Base-by-base conservation (phyloP, 108 stramenopile species). In the Skeletonema menzelii region DNA sequence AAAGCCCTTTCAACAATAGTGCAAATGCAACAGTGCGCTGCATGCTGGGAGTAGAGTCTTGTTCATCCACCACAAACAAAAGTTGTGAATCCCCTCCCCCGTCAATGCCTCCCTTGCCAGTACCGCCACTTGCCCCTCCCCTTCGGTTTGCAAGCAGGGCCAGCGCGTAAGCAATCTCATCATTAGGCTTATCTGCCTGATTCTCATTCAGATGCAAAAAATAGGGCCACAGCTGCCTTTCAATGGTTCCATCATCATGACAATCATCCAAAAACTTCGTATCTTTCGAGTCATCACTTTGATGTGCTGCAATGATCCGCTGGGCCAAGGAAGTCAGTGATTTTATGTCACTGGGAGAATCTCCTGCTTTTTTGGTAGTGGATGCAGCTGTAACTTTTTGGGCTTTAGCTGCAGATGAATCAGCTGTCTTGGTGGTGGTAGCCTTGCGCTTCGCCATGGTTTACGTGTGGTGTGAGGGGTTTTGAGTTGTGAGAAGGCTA, bases 161-260 rank as follows among this genome's bases (percentile, higher is more conserved):
- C 10, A 77, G 44, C 17, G 76, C 76, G 35, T 69, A 77, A 28
- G 76, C 76, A 28, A 65, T 59, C 11, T 70, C 69, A 4, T 49
- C 38, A 17, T 14, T 49, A 17, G 27, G 17, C 0, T 8, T 10
- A n/a, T 12, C 30, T 8, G 27, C 56, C 40, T n/a, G 35, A 12
- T 27, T 15, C 0, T 49, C n/a, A 44, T 3, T 27, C 12, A 26
- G 30, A 14, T 44, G 58, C 4, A 77, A 27, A 58, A 77, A 77
- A 49, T 62, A 70, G 5, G 76, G 76, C 76, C 76, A 77, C 4
- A 77, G 40, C 15, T 32, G 42, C 4, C 63, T 63, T 38, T 77
- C 76, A 34, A 77, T 37, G 3, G 76, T 65, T 8, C 76, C 76
- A 37, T 49, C 37, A 11, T 64, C 12, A 40, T 65, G 56, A 35